Conservation (phyloP, 2,329 filamentous ascomycete species). For the Ophiostoma tasmaniense region DNA sequence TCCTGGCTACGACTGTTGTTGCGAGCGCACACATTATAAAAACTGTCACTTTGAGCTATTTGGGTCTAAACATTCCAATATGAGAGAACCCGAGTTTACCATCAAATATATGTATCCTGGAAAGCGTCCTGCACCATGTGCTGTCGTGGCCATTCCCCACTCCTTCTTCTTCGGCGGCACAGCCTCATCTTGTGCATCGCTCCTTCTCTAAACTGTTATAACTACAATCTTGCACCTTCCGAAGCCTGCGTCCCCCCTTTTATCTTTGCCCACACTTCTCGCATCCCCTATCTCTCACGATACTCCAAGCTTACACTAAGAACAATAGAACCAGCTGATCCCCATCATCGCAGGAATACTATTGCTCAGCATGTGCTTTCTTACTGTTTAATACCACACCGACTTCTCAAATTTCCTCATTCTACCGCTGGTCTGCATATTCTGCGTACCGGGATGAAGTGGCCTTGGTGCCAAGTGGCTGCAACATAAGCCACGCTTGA, state of each 20-base stretch:
- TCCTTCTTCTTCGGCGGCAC: not conserved
- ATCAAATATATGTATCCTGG: too few relatives aligned
- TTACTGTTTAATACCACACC: not conserved
- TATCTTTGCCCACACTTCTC: not conserved
- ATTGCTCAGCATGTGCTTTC: too few relatives aligned
- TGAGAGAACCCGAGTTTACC: too few relatives aligned
- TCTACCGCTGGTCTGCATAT: not conserved
- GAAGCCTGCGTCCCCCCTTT: not conserved
- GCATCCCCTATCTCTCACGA: not conserved
- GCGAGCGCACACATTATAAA: not conserved
- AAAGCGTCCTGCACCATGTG: too few relatives aligned
- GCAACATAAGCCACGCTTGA: conserved; percentile 7
- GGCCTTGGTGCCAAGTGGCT: conserved; percentile 7
- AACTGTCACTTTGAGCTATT: too few relatives aligned
- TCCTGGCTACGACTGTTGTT: too few relatives aligned
- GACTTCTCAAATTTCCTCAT: not conserved
- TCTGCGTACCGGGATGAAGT: not conserved
- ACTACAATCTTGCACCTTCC: not conserved
- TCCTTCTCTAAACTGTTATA: not conserved
- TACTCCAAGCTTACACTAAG: not conserved
- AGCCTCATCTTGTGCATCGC: not conserved
- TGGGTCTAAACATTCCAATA: too few relatives aligned
- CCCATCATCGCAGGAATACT: too few relatives aligned
- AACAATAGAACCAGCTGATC: too few relatives aligned
- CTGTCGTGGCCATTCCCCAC: not conserved